phyloP scores from a whole-genome alignment of 2,329 filamentous ascomycete species.

The Teratosphaeria gauchensis region DNA sequence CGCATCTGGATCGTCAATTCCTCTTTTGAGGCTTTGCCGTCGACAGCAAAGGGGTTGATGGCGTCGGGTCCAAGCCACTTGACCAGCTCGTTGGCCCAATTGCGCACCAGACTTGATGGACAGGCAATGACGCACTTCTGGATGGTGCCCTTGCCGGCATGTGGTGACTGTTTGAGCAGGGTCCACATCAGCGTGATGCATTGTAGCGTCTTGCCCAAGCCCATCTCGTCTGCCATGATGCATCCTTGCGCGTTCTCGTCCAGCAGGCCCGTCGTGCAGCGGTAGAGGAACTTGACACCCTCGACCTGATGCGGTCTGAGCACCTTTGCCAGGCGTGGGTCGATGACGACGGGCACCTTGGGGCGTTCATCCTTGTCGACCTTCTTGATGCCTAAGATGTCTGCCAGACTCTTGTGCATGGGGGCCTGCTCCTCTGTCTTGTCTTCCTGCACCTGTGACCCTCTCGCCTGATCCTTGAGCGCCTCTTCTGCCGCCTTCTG shows the following conservation, averaged over 20 bases:
- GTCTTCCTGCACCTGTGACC: constrained; percentile 13
- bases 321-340: constrained; percentile 79
- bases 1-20: constrained; percentile 82
- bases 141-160: constrained; percentile 87
- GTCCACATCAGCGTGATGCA: constrained; percentile 98
- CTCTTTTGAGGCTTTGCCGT: constrained; percentile 91
- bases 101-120: constrained; percentile 88
- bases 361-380: constrained; percentile 64
- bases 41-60: constrained; percentile 86
- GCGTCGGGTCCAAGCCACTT: constrained; percentile 96
- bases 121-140: constrained; percentile 96
- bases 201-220: constrained; percentile 91
- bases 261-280: constrained; percentile 88
- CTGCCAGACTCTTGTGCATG: constrained; percentile 87
- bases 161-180: constrained; percentile 84
- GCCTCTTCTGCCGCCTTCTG: constrained; percentile 43
- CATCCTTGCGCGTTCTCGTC: constrained; percentile 90
- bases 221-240: constrained; percentile 99
- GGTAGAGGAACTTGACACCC: constrained; percentile 95
- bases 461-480: constrained; percentile 34
- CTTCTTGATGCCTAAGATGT: constrained; percentile 92
- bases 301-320: constrained; percentile 94
- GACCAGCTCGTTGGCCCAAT: constrained; percentile 93
- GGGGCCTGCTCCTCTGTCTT: constrained; percentile 61
- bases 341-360: constrained; percentile 93